phyloP scores from a whole-genome alignment of 2,329 filamentous ascomycete genomes.

The Beauveria varroae region DNA sequence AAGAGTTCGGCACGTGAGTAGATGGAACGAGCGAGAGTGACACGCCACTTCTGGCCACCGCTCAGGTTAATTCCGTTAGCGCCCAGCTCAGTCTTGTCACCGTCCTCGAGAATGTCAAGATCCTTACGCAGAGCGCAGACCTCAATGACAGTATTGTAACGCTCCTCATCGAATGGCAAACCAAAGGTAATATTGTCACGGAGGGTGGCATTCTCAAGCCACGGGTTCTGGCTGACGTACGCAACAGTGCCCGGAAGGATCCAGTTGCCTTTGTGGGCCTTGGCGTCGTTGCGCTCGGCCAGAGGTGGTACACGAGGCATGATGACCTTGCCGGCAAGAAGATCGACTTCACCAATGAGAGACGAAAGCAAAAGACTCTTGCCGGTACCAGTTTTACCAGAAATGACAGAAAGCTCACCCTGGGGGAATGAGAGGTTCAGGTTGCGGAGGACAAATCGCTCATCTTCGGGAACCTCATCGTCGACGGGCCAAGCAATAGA shows the following conservation, averaged over 20 bases:
- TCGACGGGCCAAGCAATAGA: constrained; percentile 70
- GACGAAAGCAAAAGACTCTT: constrained; percentile 69
- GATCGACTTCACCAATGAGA: constrained; percentile 67
- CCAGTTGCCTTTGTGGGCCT: constrained; percentile 60
- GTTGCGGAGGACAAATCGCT: constrained; percentile 58
- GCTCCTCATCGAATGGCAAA: constrained; percentile 57
- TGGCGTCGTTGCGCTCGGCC: constrained; percentile 50
- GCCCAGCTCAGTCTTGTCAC: constrained; percentile 73
- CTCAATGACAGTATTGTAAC: constrained; percentile 62
- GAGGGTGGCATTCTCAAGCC: constrained; percentile 78
- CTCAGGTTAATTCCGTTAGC: constrained; percentile 79
- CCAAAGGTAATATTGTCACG: constrained; percentile 75
- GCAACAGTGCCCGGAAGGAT: constrained; percentile 62
- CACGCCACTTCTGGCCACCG: constrained; percentile 76
- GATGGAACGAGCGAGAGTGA: constrained; percentile 71
- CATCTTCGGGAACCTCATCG: constrained; percentile 45
- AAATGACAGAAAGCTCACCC: constrained; percentile 65
- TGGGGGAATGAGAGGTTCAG: constrained; percentile 59
- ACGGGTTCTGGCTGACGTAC: constrained; percentile 72
- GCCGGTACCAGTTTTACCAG: constrained; percentile 69
- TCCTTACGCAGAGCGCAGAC: constrained; percentile 72
- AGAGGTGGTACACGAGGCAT: constrained; percentile 43
- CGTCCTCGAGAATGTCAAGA: constrained; percentile 66
- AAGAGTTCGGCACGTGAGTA: constrained; percentile 73
- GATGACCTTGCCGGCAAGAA: constrained; percentile 55